Base-by-base conservation (phyloP, 306 rosid genomes). In the Rosa lucieae region DNA sequence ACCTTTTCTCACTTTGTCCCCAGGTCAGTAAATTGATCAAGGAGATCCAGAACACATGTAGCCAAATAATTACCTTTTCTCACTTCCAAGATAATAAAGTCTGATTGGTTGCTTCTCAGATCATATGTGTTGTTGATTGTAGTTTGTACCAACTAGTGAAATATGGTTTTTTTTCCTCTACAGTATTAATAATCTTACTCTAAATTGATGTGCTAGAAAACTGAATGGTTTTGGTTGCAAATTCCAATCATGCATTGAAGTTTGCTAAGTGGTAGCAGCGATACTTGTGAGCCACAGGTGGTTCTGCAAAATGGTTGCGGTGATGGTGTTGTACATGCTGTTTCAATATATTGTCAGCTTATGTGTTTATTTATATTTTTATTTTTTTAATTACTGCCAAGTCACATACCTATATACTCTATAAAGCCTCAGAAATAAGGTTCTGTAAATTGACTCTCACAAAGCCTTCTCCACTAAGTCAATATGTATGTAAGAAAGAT, bases 1-100 rank as follows among this genome's bases (percentile, higher is more conserved):
- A 87, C 95, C 71, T 91, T 93, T 84, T 93, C 95, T 47, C 97
- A 93, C 83, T 93, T 93, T 89, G 95, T 93, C 83, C 98, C 98
- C 76, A 93, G 97, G 97, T 90, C 56, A 68, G 87, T 81, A 51
- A 37, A 69, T 72, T 26, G 37, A 77, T 89, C 72, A 67, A 89
- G 84, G 90, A 89, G 63, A 85, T 93, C 82, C 91, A 85, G 81
- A 87, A 72, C 79, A 79, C 80, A n/a, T 90, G 95, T 82, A 80
- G 81, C 86, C 95, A 89, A 73, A 84, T 88, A 71, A 83, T 93
- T 70, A 87, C 95, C 71, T 91, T 35, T 6, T n/a, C n/a, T 44
- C 49, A 21, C 75, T 71, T 43, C 53, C 21, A 43, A 10, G 49
- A 74, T 74, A 21, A 14, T 58, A 17, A 72, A 72, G 26, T 49